Percentiles rank a stretch among this genome's conserved stretches.
Conservation (phyloP, 225 moss, liverwort and hornwort genomes). For the Physcomitrium patens region DNA sequence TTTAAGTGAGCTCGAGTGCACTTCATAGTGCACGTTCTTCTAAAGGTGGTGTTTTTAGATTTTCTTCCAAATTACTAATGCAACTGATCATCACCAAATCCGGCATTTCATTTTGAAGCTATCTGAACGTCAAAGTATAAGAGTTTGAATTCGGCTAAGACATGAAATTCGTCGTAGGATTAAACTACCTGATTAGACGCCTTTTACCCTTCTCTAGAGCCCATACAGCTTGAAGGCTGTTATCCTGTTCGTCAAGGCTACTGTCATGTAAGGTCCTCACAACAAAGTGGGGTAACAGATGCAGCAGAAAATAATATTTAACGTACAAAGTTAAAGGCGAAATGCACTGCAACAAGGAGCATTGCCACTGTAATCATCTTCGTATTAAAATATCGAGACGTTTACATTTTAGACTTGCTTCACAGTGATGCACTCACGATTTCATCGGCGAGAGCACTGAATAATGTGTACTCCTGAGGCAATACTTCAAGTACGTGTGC, state of each 20-base stretch:
- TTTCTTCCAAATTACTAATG: not conserved
- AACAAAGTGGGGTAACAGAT: not conserved
- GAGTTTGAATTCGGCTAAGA: not conserved
- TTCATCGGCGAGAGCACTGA: conserved; percentile 29
- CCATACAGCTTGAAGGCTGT: conserved; percentile 32
- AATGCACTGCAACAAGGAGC: not conserved
- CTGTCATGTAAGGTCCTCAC: not conserved
- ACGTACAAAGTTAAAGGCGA: not conserved
- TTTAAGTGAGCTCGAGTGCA: not conserved
- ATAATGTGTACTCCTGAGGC: conserved; percentile 35
- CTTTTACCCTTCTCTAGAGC: not conserved
- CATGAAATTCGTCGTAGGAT: not conserved
- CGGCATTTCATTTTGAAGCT: not conserved
- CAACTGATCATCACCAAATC: not conserved
- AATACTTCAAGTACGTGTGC: conserved; percentile 22
- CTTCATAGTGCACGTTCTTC: not conserved
- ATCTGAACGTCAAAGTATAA: too few species aligned
- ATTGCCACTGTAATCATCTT: too few species aligned
- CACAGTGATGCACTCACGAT: conserved; percentile 5
- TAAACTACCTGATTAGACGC: conserved; percentile 17
- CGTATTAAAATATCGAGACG: not conserved
- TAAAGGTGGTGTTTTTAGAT: not conserved
- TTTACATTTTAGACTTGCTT: not conserved
- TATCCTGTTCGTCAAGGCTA: conserved; percentile 19
- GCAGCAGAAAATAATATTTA: not conserved